A percentile compares a stretch with the other conserved stretches of the same genome.
phyloP scores from a whole-genome alignment of 2,329 filamentous ascomycete species.

The Colletotrichum neosansevieriae region DNA sequence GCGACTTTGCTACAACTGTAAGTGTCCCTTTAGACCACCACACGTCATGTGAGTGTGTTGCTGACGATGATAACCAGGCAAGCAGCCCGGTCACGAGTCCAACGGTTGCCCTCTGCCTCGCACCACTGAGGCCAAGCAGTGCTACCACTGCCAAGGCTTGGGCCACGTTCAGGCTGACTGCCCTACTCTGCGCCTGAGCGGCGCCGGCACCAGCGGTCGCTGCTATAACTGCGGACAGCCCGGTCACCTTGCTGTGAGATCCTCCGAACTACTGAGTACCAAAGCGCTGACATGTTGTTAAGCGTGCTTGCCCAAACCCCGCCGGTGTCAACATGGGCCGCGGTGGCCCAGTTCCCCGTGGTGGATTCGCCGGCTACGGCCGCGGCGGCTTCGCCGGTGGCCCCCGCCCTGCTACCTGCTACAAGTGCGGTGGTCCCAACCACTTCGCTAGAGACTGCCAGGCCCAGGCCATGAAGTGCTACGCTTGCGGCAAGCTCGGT shows the following conservation, averaged over 20 bases:
- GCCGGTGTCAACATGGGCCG: constrained; percentile 71
- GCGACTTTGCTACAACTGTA: constrained; percentile 99
- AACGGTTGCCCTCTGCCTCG: constrained; percentile 96
- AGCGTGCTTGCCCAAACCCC: constrained; percentile 88
- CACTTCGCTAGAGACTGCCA: constrained; percentile 99
- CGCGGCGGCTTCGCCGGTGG: constrained; percentile 82
- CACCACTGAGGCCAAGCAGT: constrained; percentile 99
- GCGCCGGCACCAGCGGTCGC: constrained; percentile 82
- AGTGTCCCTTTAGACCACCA: too few species aligned
- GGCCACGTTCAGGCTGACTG: constrained; percentile 99
- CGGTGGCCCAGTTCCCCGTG: constrained; percentile 77
- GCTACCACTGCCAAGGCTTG: constrained; percentile 99
- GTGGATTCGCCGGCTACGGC: constrained; percentile 74
- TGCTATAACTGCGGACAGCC: constrained; percentile 98
- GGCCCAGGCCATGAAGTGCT: constrained; percentile 98
- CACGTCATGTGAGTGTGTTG: too few species aligned
- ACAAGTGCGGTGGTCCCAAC: constrained; percentile 88
- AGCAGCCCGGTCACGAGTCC: constrained; percentile 94
- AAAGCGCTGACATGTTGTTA: constrained; percentile 32
- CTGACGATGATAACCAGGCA: constrained; percentile 64
- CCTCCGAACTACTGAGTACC: constrained; percentile 10
- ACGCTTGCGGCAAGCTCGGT: constrained; percentile 93
- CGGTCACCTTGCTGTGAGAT: constrained; percentile 86
- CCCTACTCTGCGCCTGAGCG: constrained; percentile 93
- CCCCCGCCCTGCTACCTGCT: constrained; percentile 77